Evolutionary conservation across 129 eudicot genomes (phyloP).

Genomic region (Sambucus nigra): DNA sequence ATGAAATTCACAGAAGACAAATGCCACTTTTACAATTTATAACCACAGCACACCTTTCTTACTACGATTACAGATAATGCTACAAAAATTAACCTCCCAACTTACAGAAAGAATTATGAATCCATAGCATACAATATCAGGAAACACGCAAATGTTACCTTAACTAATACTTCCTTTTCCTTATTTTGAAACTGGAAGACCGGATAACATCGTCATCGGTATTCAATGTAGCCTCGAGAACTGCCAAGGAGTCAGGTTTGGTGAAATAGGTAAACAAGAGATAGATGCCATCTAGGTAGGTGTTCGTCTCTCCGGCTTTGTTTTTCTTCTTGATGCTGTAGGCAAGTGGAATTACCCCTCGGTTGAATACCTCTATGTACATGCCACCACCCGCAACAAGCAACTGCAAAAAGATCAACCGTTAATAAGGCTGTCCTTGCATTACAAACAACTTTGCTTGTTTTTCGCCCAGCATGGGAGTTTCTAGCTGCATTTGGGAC

Average conservation of each 20-base stretch:
- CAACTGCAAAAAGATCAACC: conserved; percentile 38
- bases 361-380: conserved; percentile 87
- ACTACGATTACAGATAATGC: no score
- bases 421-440: background rate
- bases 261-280: conserved; percentile 87
- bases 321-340: conserved; percentile 74
- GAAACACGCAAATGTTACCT: background rate
- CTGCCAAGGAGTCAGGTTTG: conserved; percentile 62
- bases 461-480: no score
- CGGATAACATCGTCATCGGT: conserved; percentile 71
- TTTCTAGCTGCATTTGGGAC: background rate
- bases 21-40: no score
- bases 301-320: conserved; percentile 87
- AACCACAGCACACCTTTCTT: no score
- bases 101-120: background rate
- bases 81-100: no score
- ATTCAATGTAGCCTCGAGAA: conserved; percentile 35
- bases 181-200: conserved; percentile 49
- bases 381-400: conserved; percentile 98
- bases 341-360: conserved; percentile 84
- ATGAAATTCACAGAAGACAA: no score
- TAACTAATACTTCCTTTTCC: conserved; percentile 56
- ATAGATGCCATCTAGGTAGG: conserved; percentile 81
- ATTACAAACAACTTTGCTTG: no score
- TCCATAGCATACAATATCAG: conserved; percentile 3